These are phyloP conservation scores for Corinectria fuckeliana DNA, from an alignment of 2,329 filamentous ascomycete genomes.

Conservation along the genomic window DNA sequence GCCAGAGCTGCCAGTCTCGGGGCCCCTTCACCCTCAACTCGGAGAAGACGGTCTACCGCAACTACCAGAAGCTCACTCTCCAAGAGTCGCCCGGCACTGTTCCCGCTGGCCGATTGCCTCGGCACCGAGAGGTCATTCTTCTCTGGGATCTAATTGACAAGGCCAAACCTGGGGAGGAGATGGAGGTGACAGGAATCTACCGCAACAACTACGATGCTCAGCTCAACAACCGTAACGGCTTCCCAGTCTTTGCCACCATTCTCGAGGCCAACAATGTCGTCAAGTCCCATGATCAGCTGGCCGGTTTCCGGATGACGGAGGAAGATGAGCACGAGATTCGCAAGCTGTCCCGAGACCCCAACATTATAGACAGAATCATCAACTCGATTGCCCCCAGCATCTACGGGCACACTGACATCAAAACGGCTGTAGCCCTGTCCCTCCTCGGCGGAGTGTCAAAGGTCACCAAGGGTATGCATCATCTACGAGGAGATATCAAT, in stretches of 20 bases:
- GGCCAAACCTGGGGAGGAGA: conserved; percentile 96
- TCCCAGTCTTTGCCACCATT: conserved; percentile 97
- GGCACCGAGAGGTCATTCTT: conserved; percentile 91
- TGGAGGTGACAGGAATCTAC: conserved; percentile 96
- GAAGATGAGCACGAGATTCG: conserved; percentile 94
- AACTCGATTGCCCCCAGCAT: conserved; percentile 95
- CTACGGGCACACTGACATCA: conserved; percentile 95
- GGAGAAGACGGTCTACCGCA: conserved; percentile 97
- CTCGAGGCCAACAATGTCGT: conserved; percentile 97
- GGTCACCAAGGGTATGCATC: conserved; percentile 84
- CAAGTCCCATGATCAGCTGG: conserved; percentile 96
- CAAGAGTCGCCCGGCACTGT: conserved; percentile 98
- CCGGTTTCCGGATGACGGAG: conserved; percentile 93
- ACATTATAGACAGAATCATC: conserved; percentile 92
- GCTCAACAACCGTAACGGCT: conserved; percentile 97
- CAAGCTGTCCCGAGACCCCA: conserved; percentile 83
- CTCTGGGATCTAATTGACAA: conserved; percentile 97
- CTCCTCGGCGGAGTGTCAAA: conserved; percentile 96
- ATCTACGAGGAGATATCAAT: conserved; percentile 97
- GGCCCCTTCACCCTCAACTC: conserved; percentile 96
- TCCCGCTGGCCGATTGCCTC: conserved; percentile 90
- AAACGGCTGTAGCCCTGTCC: conserved; percentile 92
- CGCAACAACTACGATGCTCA: conserved; percentile 98
- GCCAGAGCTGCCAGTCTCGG: conserved; percentile 93
- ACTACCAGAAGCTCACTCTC: conserved; percentile 96